Conservation (phyloP, 2,329 filamentous ascomycete genomes). For the Hysterium pulicare region DNA sequence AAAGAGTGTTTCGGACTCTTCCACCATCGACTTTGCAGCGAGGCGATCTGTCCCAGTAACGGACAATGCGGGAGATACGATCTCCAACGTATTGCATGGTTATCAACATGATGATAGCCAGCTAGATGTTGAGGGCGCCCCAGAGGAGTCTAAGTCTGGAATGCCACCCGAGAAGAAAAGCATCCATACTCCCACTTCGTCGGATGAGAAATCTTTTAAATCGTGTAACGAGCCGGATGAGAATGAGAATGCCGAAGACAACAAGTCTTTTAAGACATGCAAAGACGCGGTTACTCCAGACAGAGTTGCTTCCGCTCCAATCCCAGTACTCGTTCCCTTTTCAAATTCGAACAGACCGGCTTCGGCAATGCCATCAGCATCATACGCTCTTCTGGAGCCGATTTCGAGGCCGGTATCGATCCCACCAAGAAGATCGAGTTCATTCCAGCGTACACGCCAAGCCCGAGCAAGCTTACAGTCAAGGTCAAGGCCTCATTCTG, state of each 20-base stretch:
- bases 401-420: conserved; percentile 12
- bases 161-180: conserved; percentile 13
- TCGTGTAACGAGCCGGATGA: conserved; percentile 14
- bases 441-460: conserved; percentile 13
- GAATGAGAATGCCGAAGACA: conserved; percentile 17
- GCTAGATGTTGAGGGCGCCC: conserved; percentile 10
- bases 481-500: conserved; percentile 17
- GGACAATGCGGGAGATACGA: conserved; percentile 22
- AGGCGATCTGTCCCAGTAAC: conserved; percentile 28
- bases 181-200: conserved; percentile 26
- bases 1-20: conserved; percentile 24
- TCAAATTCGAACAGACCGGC: background rate
- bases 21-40: conserved; percentile 29
- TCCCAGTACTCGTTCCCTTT: background rate
- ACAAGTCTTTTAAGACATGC: conserved; percentile 21
- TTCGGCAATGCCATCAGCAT: background rate
- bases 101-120: conserved; percentile 28
- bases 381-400: too few relatives aligned
- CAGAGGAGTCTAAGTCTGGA: background rate
- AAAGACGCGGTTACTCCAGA: conserved; percentile 19
- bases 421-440: conserved; percentile 17
- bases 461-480: conserved; percentile 19
- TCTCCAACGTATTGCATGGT: conserved; percentile 30
- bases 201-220: conserved; percentile 33
- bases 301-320: conserved; percentile 12